Evolutionary conservation across 2,329 filamentous ascomycete genomes (phyloP), one percentile per base, ranked within the genome.

Genomic region (Trichoderma sp.): DNA sequence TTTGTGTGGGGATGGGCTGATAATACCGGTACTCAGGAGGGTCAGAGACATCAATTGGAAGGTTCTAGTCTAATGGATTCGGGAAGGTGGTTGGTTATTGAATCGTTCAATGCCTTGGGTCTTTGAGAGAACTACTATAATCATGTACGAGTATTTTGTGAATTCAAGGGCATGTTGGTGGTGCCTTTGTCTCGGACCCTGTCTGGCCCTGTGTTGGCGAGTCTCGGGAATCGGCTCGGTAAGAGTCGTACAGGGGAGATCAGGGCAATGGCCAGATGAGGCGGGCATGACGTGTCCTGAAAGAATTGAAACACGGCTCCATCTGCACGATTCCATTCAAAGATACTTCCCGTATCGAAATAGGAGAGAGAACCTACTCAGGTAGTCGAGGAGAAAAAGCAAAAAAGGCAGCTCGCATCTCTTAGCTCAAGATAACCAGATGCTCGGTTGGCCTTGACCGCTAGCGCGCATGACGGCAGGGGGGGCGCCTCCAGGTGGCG

Each of bases 1-100:
- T n/a, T 7, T 7, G 19, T 60, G 57, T 60, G 57, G 57, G 45
- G 57, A 60, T 60, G 57, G 45, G 44, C 57, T 60, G 45, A 60
- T 15, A 14, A 60, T 15, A 14, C 12, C 9, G 7, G 55, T 34
- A 12, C 21, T 3, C 7, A 14, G 14, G 30, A 54, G 28, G n/a
- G n/a, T 10, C n/a, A 24, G 21, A 39, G 15, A 21, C 15, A 14
- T 30, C 19, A 14, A 39, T 48, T 48, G 56, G 43, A 59, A 59
- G 26, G n/a, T 59, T 59, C n/a, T 14, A n/a, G n/a, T 59, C n/a
- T 14, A n/a, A 24, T 12, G 12, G 56, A 10, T 48, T 59, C 56
- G 43, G 43, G 7, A 34, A 30, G n/a, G 17, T 24, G 7, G 7
- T 26, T 51, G 48, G 30, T 34, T 9, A 10, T 34, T 9, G 2